A percentile compares a stretch with the other conserved stretches of the same genome.
Evolutionary conservation across 2,329 filamentous ascomycete species (phyloP).

Genomic region (Graphilbum sp.): DNA sequence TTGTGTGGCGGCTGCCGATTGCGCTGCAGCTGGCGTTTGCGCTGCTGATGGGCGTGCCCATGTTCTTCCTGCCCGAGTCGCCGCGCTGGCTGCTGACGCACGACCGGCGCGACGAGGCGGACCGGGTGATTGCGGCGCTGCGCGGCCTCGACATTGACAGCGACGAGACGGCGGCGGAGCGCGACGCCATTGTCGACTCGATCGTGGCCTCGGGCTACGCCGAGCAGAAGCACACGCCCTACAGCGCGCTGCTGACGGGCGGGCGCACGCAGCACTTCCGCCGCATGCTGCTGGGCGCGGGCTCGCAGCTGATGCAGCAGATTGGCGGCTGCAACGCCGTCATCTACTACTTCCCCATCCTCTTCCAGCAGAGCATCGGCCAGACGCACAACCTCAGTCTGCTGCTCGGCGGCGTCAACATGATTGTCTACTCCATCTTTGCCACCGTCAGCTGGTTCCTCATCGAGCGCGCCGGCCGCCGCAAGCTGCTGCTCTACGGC

Average conservation of each 20-base stretch:
- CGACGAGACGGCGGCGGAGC: slow-evolving; percentile 39
- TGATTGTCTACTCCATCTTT: slow-evolving; percentile 38
- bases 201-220: slow-evolving; percentile 36
- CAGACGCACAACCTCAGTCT: slow-evolving; percentile 28
- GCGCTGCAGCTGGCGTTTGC: slow-evolving; percentile 23
- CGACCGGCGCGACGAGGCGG: slow-evolving; percentile 18
- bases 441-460: slow-evolving; percentile 35
- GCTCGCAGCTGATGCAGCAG: slow-evolving; percentile 4
- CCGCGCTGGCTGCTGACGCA: slow-evolving; percentile 23
- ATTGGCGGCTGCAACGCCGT: slow-evolving; percentile 35
- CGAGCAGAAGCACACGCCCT: slow-evolving; percentile 25
- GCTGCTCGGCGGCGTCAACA: slow-evolving; percentile 36
- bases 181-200: slow-evolving; percentile 44
- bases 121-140: slow-evolving; percentile 18
- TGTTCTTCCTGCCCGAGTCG: slow-evolving; percentile 23
- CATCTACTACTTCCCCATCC: slow-evolving; percentile 45
- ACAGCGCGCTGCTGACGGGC: slow-evolving; percentile 39
- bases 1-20: slow-evolving; percentile 39
- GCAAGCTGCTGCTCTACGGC: slow-evolving; percentile 47
- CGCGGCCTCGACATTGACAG: slow-evolving; percentile 29
- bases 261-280: slow-evolving; percentile 48
- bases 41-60: slow-evolving; percentile 16
- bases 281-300: background rate
- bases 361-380: slow-evolving; percentile 30
- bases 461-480: slow-evolving; percentile 37